phyloP scores from a whole-genome alignment of 202 grass and related monocot genomes.

The Dendrocalamus latiflorus region DNA sequence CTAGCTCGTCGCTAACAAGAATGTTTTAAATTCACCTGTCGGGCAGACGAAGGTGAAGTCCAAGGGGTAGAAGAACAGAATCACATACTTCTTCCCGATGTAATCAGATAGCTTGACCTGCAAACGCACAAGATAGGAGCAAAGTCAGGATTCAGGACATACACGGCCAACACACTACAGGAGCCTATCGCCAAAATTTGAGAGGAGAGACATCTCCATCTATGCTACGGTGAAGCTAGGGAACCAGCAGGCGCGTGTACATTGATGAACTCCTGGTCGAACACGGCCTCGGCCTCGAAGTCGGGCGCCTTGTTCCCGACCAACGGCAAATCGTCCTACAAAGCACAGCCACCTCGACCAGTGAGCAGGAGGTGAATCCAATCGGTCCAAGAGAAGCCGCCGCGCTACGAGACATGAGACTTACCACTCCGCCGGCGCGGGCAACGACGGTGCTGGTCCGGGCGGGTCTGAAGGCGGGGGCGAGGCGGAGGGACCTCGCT shows the following conservation, averaged over 20 bases:
- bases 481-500: slow-evolving; percentile 27
- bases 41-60: slow-evolving; percentile 88
- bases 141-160: neutral
- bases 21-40: slow-evolving; percentile 33
- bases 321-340: slow-evolving; percentile 56
- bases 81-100: too few species aligned
- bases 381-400: neutral
- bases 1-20: too few species aligned
- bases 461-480: slow-evolving; percentile 37
- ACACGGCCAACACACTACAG: neutral
- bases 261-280: slow-evolving; percentile 85
- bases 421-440: slow-evolving; percentile 49
- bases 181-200: neutral
- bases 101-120: slow-evolving; percentile 93
- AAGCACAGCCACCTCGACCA: neutral
- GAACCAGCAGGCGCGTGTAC: slow-evolving; percentile 9
- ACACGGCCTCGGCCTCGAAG: slow-evolving; percentile 79
- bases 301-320: slow-evolving; percentile 69
- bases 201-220: neutral
- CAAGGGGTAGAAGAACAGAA: slow-evolving; percentile 85
- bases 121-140: neutral
- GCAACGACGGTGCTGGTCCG: slow-evolving; percentile 42
- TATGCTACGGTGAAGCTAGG: neutral
- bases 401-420: neutral
- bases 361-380: neutral